Percentiles rank a stretch among this genome's conserved stretches.
phyloP scores from a whole-genome alignment of 805 yeast species.

The Pachysolen tannophilus region DNA sequence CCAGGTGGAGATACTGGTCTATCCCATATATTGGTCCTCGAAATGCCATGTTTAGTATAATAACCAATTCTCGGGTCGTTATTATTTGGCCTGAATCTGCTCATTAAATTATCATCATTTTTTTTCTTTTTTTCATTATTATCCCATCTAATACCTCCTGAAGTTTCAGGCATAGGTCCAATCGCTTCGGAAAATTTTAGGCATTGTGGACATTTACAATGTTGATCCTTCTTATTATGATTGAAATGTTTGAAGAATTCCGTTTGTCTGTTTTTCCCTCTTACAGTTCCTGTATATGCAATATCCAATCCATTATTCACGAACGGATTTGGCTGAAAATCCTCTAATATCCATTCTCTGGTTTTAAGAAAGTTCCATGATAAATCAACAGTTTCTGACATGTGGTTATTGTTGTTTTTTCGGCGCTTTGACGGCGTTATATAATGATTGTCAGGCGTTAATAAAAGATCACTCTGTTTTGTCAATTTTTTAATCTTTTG shows the following conservation, averaged over 20 bases:
- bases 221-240: constrained; percentile 14
- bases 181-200: constrained; percentile 1
- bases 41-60: not conserved
- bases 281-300: constrained; percentile 16
- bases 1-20: constrained; percentile 43
- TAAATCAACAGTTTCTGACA: constrained; percentile 14
- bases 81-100: not conserved
- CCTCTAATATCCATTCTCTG: constrained; percentile 27
- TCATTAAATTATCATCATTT: too few relatives aligned
- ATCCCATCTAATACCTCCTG: constrained; percentile 1
- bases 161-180: constrained; percentile 3
- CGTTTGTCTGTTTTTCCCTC: not conserved
- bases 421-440: too few relatives aligned
- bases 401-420: too few relatives aligned
- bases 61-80: not conserved
- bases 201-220: constrained; percentile 6
- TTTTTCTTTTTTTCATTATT: not conserved
- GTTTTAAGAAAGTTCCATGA: constrained; percentile 18
- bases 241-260: constrained; percentile 12
- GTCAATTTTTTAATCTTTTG: too few relatives aligned
- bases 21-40: constrained; percentile 21
- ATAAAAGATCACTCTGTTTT: too few relatives aligned
- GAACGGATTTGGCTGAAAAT: constrained; percentile 24
- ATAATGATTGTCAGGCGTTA: too few relatives aligned
- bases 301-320: constrained; percentile 13